A percentile compares a stretch with the other conserved stretches of the same genome.
Evolutionary conservation across 1,139 yeast species (phyloP).

Genomic region (Arxiozyma slooffiae): DNA sequence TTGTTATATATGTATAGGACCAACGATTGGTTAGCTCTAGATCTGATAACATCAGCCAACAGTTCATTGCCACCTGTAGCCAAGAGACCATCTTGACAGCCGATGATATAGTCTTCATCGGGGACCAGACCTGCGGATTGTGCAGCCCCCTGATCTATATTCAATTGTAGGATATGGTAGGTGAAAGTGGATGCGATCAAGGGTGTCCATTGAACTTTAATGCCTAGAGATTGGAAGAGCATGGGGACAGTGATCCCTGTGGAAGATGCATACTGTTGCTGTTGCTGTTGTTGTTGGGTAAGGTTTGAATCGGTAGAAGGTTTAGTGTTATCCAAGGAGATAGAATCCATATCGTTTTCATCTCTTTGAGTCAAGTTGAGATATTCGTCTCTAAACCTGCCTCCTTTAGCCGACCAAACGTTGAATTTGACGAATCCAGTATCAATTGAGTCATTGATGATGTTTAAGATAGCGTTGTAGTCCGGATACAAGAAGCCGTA

Average conservation of each 20-base stretch:
- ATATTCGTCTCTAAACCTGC: constrained; percentile 35
- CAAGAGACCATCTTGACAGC: constrained; percentile 74
- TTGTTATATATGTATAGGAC: constrained; percentile 76
- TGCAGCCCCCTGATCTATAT: constrained; percentile 71
- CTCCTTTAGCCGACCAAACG: constrained; percentile 90
- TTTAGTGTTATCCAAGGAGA: constrained; percentile 14
- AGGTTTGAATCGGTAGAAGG: neutral
- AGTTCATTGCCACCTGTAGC: constrained; percentile 81
- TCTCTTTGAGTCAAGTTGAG: constrained; percentile 21
- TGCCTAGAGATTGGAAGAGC: constrained; percentile 42
- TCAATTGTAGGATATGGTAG: constrained; percentile 72
- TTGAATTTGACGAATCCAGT: constrained; percentile 39
- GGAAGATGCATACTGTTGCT: neutral
- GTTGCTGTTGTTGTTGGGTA: neutral
- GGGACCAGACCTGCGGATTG: constrained; percentile 75
- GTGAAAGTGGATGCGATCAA: constrained; percentile 68
- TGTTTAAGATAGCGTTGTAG: constrained; percentile 28
- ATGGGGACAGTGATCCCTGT: constrained; percentile 8
- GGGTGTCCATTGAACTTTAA: constrained; percentile 70
- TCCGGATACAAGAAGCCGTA: constrained; percentile 34
- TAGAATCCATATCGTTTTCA: constrained; percentile 21
- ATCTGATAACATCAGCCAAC: constrained; percentile 56
- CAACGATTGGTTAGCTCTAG: constrained; percentile 44
- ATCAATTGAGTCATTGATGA: constrained; percentile 20
- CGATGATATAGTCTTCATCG: constrained; percentile 80